phyloP scores from a whole-genome alignment of 2,329 filamentous ascomycete genomes.

The Cercospora zeina region DNA sequence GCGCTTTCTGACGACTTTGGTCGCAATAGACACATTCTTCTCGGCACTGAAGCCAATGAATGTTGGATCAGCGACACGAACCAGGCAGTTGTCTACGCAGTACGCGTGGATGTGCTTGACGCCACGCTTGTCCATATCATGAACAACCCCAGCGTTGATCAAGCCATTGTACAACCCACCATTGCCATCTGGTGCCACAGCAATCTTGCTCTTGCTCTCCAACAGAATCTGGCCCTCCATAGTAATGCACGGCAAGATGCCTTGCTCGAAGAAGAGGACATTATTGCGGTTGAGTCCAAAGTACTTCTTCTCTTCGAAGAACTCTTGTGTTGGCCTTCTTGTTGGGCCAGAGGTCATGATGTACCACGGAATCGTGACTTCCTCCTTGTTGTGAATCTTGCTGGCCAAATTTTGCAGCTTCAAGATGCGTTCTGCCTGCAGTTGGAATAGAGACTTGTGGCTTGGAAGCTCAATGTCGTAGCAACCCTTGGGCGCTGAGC shows the following conservation, averaged over 20 bases:
- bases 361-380: slow-evolving; percentile 86
- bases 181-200: slow-evolving; percentile 95
- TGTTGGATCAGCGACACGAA: slow-evolving; percentile 93
- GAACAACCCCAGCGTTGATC: slow-evolving; percentile 73
- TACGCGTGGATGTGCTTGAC: slow-evolving; percentile 96
- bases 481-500: slow-evolving; percentile 94
- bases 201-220: slow-evolving; percentile 84
- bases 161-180: slow-evolving; percentile 95
- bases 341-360: slow-evolving; percentile 99
- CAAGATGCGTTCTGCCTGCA: slow-evolving; percentile 90
- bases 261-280: slow-evolving; percentile 92
- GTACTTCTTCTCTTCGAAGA: slow-evolving; percentile 85
- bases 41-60: slow-evolving; percentile 92
- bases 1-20: slow-evolving; percentile 98
- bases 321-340: slow-evolving; percentile 84
- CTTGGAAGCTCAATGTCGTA: slow-evolving; percentile 94
- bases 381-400: slow-evolving; percentile 63
- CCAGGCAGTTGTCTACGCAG: slow-evolving; percentile 99
- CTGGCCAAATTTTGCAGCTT: slow-evolving; percentile 81
- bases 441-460: slow-evolving; percentile 92
- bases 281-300: slow-evolving; percentile 87
- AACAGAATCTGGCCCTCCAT: slow-evolving; percentile 97
- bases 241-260: slow-evolving; percentile 92
- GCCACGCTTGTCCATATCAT: slow-evolving; percentile 84
- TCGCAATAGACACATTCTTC: slow-evolving; percentile 90